Base-by-base conservation (phyloP, 805 yeast species). In the Wickerhamomyces silvicola region DNA sequence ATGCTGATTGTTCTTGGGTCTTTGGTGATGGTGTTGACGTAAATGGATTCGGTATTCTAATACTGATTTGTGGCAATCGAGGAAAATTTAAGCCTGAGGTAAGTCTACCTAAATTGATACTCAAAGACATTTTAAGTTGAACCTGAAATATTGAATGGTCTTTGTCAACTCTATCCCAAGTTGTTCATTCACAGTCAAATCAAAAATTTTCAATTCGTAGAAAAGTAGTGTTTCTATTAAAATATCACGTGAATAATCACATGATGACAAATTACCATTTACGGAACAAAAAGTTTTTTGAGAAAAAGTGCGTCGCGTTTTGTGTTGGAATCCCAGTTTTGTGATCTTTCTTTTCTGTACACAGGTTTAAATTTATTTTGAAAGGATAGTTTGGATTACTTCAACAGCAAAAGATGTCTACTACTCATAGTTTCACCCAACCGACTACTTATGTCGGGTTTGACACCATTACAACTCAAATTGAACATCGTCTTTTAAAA, bases 391-490 rank as follows among this genome's bases (percentile, higher is more conserved):
- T 22, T 11, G 10, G 24, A 22, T 9, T 6, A 8, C 8, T 17
- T 10, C 9, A 19, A 9, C 27, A 31, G 35, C 16, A 10, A 22
- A 31, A 11, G 18, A 30, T 19, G 30, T 24, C 28, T 24, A 19
- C 29, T 18, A 30, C 27, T 18, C 27, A 24, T 30, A 38, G 16
- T 43, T 28, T 34, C 16, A 29, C 56, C 12, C 56, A 74, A 41
- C 95, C 96, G 17, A 62, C 68, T 28, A 72, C 77, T 35, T 88
- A 88, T 57, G 97, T 92, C 42, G 98, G 98, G 28, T 90, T 92
- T 57, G 97, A 92, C 62, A 81, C 97, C 41, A 90, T 92, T 61
- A 90, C 97, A 31, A 73, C 81, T 22, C 98, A 92, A 63, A 92
- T 92, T 53, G 97, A 92, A 60, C 86, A 81, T 58, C 76, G 96